Evolutionary conservation across 371 early-diverging fungal genomes (phyloP).

Genomic region (Chytridium lagenaria): DNA sequence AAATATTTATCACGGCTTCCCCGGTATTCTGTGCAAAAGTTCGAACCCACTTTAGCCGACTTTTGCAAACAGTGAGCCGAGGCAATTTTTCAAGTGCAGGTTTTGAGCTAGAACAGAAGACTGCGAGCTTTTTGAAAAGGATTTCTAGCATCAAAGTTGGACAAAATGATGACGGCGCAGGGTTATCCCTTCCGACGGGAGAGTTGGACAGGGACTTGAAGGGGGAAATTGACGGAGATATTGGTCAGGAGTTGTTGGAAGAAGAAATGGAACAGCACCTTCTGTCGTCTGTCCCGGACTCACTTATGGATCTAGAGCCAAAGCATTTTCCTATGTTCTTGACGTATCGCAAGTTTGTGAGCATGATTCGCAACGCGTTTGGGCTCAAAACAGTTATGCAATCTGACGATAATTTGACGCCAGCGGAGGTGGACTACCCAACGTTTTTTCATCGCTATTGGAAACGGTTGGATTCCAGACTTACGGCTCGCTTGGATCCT

Average conservation of each 20-base stretch:
- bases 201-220: not conserved
- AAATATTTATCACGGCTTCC: constrained; percentile 40
- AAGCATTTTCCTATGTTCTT: constrained; percentile 40
- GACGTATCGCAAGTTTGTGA: constrained; percentile 30
- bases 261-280: not conserved
- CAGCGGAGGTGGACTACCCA: not conserved
- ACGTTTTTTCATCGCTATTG: constrained; percentile 2
- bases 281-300: constrained; percentile 24
- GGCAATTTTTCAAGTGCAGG: not conserved
- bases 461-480: not conserved
- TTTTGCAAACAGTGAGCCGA: constrained; percentile 10
- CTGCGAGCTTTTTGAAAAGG: not conserved
- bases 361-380: constrained; percentile 29
- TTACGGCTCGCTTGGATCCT: constrained; percentile 19
- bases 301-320: constrained; percentile 30
- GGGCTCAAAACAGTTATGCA: not conserved
- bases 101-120: not conserved
- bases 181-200: not conserved
- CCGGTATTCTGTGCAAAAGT: constrained; percentile 37
- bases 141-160: not conserved
- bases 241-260: not conserved
- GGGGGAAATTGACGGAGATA: not conserved
- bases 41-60: constrained; percentile 15
- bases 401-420: not conserved
- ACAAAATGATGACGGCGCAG: not conserved